These are phyloP conservation scores for Theobroma cacao DNA, from an alignment of 345 rosid genomes.

Conservation along the genomic window DNA sequence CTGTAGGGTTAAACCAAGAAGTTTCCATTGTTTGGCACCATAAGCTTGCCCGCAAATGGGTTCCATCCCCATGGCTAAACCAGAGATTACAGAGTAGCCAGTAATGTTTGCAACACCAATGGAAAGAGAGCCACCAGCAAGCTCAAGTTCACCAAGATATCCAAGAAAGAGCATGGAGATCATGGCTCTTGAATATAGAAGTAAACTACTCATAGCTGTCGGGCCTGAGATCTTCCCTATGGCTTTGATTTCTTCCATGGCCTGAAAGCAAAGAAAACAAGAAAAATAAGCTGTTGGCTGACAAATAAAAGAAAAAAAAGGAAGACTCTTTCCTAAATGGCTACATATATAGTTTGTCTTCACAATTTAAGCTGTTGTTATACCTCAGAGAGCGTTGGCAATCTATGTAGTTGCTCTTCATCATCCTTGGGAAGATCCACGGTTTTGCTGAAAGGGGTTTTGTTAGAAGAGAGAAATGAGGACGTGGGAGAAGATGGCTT, in stretches of 20 bases:
- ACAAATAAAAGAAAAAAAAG: background rate
- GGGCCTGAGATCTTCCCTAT: conserved; percentile 93
- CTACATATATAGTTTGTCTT: background rate
- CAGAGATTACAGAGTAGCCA: conserved; percentile 95
- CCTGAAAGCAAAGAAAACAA: conserved; percentile 42
- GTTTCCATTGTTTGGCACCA: conserved; percentile 89
- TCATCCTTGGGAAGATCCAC: conserved; percentile 34
- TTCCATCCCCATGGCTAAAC: conserved; percentile 99
- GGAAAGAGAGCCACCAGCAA: conserved; percentile 94
- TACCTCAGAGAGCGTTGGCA: conserved; percentile 92
- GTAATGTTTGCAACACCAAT: conserved; percentile 96
- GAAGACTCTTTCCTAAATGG: background rate
- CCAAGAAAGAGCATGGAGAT: conserved; percentile 99
- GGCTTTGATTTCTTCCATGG: conserved; percentile 72
- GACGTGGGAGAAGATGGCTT: conserved; percentile 51
- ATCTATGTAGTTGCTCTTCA: conserved; percentile 46
- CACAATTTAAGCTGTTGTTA: background rate
- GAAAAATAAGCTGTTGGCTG: conserved; percentile 15
- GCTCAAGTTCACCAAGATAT: conserved; percentile 91
- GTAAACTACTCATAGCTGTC: conserved; percentile 72
- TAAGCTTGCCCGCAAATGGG: conserved; percentile 98
- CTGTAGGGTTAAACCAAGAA: conserved; percentile 88
- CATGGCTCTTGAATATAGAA: conserved; percentile 86
- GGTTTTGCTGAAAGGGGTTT: conserved; percentile 40
- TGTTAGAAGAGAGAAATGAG: conserved; percentile 41